phyloP scores from a whole-genome alignment of 108 stramenopile genomes.

The Hondaea fermentalgiana region DNA sequence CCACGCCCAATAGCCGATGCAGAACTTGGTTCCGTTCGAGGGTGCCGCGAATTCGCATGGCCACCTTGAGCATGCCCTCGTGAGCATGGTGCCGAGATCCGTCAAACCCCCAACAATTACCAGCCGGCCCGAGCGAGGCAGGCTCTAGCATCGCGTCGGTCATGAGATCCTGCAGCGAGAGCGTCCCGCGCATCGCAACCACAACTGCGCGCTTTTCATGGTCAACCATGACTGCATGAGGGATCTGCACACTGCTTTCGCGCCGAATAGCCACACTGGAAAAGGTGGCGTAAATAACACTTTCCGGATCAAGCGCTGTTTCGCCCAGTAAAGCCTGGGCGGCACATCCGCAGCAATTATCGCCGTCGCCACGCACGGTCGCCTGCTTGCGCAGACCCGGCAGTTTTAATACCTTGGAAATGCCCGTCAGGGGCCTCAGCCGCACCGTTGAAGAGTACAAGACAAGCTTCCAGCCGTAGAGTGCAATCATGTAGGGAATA shows the following conservation, averaged over 20 bases:
- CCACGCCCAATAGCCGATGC: not conserved
- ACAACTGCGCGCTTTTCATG: not conserved
- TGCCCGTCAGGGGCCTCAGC: not conserved
- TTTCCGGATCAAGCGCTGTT: not conserved
- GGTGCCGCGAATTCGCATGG: not conserved
- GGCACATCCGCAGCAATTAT: not conserved
- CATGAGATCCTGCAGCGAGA: not conserved
- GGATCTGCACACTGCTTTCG: not conserved
- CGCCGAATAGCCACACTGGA: not conserved
- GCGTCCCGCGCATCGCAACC: not conserved
- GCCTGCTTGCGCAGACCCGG: not conserved
- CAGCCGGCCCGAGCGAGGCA: not conserved
- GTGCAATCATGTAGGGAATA: not conserved
- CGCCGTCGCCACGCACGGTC: not conserved
- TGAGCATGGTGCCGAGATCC: not conserved
- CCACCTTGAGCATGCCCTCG: not conserved
- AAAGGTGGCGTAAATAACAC: not conserved
- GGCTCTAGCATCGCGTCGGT: not conserved
- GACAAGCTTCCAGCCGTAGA: not conserved
- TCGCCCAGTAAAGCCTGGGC: not conserved
- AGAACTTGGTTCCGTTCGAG: not conserved
- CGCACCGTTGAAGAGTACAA: not conserved
- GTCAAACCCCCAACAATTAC: not conserved
- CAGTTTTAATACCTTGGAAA: not conserved
- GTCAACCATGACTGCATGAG: not conserved